Percentiles rank a stretch among this genome's conserved stretches.
Conservation (phyloP, 164 flowering plant species). For the Nelumbo lutea region DNA sequence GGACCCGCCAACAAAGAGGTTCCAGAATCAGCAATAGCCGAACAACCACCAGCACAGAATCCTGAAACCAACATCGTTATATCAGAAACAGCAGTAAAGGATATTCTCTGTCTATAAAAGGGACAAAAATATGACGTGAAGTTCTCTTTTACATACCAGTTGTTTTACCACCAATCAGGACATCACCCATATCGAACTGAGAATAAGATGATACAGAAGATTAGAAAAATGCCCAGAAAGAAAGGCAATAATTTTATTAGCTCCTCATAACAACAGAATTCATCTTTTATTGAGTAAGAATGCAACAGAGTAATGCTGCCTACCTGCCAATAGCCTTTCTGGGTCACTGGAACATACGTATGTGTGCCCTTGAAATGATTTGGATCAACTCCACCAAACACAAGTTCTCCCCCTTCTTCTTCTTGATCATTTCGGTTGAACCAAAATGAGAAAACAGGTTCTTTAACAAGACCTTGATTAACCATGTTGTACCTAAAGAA, state of each 20-base stretch:
- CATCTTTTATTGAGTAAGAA: neutral
- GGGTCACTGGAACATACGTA: conserved; percentile 81
- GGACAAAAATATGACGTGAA: neutral
- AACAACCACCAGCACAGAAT: conserved; percentile 62
- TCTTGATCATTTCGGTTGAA: conserved; percentile 63
- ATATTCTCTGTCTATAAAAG: neutral
- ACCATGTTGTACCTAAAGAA: conserved; percentile 79
- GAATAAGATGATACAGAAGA: conserved; percentile 2
- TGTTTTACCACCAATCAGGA: conserved; percentile 55
- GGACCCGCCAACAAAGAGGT: conserved; percentile 89
- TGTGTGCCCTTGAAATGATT: conserved; percentile 75
- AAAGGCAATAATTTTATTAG: neutral
- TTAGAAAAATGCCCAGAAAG: neutral
- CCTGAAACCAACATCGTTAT: conserved; percentile 34
- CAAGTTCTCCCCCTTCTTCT: conserved; percentile 81
- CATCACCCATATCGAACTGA: conserved; percentile 94
- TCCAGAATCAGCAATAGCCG: conserved; percentile 95
- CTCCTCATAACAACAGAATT: too few species aligned
- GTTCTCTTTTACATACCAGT: conserved; percentile 43
- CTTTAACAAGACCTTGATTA: conserved; percentile 59
- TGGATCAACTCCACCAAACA: conserved; percentile 84
- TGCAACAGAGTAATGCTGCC: conserved; percentile 6
- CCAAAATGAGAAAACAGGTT: conserved; percentile 87
- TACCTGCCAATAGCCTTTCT: conserved; percentile 96
- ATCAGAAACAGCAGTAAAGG: neutral